A percentile compares a stretch with the other conserved stretches of the same genome.
These are phyloP conservation scores for Gossypium rotundifolium DNA, from an alignment of 345 rosid genomes.

Conservation along the genomic window DNA sequence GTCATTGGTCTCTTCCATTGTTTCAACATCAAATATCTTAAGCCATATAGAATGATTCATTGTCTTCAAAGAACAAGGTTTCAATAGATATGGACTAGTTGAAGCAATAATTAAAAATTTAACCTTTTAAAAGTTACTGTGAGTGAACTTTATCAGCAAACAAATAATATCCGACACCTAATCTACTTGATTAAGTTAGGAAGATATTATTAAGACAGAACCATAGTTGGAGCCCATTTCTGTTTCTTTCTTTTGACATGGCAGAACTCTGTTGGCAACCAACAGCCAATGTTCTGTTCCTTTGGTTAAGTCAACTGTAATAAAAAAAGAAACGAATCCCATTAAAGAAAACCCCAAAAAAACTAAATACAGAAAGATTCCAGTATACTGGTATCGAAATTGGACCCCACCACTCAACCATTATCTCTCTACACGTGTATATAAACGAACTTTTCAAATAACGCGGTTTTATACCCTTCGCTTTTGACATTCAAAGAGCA, in stretches of 20 bases:
- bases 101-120: background rate
- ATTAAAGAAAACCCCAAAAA: background rate
- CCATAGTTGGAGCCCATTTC: background rate
- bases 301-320: background rate
- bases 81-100: background rate
- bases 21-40: background rate
- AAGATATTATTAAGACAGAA: background rate
- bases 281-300: background rate
- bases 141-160: no score
- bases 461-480: background rate
- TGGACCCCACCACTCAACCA: background rate
- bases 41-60: background rate
- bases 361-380: background rate
- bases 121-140: no score
- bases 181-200: background rate
- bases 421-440: background rate
- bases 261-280: background rate
- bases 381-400: background rate
- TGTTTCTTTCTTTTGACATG: background rate
- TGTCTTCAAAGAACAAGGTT: background rate
- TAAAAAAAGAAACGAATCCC: background rate
- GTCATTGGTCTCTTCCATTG: background rate
- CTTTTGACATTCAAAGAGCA: background rate
- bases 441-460: background rate
- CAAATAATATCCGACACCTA: background rate